Base-by-base conservation (phyloP, 345 rosid genomes). In the Erucastrum elatum region DNA sequence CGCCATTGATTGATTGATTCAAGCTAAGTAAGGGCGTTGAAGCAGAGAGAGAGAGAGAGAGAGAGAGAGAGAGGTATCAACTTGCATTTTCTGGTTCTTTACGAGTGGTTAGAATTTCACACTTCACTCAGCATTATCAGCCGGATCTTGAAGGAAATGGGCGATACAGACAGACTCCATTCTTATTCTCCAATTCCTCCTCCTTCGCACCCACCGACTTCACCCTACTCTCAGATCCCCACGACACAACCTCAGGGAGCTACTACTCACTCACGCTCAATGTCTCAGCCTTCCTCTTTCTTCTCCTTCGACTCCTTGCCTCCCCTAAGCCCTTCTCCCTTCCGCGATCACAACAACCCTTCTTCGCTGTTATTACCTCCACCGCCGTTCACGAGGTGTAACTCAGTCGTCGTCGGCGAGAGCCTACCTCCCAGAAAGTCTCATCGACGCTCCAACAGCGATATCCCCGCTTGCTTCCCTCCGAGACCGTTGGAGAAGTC, bases 401-500 rank as follows among this genome's bases (percentile, higher is more conserved):
- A 68, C 83, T 78, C 88, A 3, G 62, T 21, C 21, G 21, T 21
- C 21, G 21, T 21, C 21, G 21, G 21, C 1, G 21, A 21, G 21
- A 21, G 21, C 21, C 21, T 21, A 21, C 97, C 97, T 8, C 98
- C 98, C 0, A 84, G 94, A 11, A 93, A 91, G 49, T 86, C 95
- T 1, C 99, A 95, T 77, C 82, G 98, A 70, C 85, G 99, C 71
- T 90, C 97, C 29, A 93, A 79, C 70, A 95, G 98, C 68, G 99
- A 95, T 75, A 90, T 95, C n/a, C 93, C 99, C 1, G 85, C 74
- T 76, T 91, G 87, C 31, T 65, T 80, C 7, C 86, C 91, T 0
- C 78, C 77, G 4, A 85, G 82, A 78, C 77, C 85, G 5, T 39
- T 86, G 41, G 90, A 90, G 76, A 81, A 83, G 37, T 77, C 91